Percentiles rank a stretch among this genome's conserved stretches.
phyloP scores from a whole-genome alignment of 139 green algal species.

The Desmodesmus armatus region DNA sequence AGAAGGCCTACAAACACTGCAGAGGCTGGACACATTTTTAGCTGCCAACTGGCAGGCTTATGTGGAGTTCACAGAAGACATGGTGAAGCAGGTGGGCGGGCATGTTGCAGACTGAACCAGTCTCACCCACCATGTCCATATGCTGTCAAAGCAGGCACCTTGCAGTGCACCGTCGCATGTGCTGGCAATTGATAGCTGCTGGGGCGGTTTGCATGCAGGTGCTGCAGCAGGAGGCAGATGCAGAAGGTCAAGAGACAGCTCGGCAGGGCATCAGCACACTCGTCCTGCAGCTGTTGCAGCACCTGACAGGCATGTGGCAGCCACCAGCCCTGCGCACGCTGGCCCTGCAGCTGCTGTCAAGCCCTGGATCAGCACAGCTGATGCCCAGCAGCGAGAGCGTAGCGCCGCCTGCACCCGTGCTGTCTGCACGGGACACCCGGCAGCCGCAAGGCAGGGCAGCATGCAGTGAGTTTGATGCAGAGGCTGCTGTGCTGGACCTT shows the following conservation, averaged over 20 bases:
- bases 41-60: conserved; percentile 37
- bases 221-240: not conserved
- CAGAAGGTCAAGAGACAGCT: not conserved
- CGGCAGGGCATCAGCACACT: not conserved
- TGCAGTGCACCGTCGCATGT: too few species aligned
- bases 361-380: not conserved
- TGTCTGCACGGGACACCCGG: not conserved
- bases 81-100: too few species aligned
- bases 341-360: conserved; percentile 2
- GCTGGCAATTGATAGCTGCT: too few species aligned
- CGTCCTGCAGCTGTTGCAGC: conserved; percentile 1
- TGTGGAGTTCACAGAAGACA: not conserved
- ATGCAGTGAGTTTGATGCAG: not conserved
- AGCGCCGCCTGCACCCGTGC: not conserved
- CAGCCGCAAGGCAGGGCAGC: not conserved
- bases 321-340: not conserved
- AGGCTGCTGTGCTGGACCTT: not conserved
- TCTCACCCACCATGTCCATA: too few species aligned
- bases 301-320: conserved; percentile 23
- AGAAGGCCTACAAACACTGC: not conserved
- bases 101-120: too few species aligned
- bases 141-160: too few species aligned
- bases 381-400: conserved; percentile 16
- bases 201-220: not conserved
- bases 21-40: conserved; percentile 9